phyloP scores from a whole-genome alignment of 176 grass and related monocot species.

The Lolium rigidum region DNA sequence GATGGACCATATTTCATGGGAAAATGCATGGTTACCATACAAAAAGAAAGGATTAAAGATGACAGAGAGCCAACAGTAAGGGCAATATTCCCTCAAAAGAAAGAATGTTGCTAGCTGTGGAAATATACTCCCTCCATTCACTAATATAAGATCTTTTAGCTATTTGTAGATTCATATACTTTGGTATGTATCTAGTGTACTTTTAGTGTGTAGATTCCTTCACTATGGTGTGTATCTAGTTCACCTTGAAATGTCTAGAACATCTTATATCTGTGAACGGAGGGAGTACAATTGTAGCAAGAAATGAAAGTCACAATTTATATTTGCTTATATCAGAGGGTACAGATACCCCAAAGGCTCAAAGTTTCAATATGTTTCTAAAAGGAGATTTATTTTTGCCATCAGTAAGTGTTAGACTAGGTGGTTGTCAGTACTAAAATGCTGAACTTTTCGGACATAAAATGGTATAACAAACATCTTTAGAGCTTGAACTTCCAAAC shows the following conservation, averaged over 20 bases:
- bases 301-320: background rate
- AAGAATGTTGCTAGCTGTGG: constrained; percentile 22
- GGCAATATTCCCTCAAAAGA: background rate
- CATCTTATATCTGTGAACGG: too few relatives aligned
- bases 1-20: background rate
- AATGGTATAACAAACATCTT: constrained; percentile 18
- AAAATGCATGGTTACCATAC: constrained; percentile 5
- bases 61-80: constrained; percentile 1
- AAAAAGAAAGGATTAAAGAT: constrained; percentile 1
- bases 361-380: background rate
- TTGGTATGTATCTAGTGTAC: too few relatives aligned
- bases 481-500: constrained; percentile 24
- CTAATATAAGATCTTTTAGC: too few relatives aligned
- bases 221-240: too few relatives aligned
- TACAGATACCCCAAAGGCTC: background rate
- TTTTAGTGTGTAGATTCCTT: too few relatives aligned
- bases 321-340: constrained; percentile 12
- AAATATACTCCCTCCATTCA: background rate
- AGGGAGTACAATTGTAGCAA: background rate
- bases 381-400: background rate
- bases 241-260: too few relatives aligned
- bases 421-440: constrained; percentile 15
- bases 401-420: background rate
- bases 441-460: constrained; percentile 21
- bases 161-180: too few relatives aligned